Evolutionary conservation across 306 rosid species (phyloP).

Genomic region (Myrica gale): DNA sequence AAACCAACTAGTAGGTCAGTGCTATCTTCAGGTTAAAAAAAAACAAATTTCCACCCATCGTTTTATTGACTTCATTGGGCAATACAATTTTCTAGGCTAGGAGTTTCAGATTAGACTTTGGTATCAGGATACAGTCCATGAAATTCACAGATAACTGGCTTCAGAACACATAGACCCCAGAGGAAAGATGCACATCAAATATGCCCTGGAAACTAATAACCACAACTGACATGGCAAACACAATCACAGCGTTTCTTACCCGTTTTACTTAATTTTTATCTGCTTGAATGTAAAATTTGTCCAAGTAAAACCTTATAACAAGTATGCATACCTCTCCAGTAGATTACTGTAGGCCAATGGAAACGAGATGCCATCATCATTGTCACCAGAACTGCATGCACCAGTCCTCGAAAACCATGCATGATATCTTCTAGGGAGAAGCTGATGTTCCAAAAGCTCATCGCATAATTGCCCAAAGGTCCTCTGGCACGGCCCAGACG

Average conservation of each 20-base stretch:
- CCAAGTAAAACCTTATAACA: not conserved
- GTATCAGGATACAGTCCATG: not conserved
- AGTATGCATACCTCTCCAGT: constrained; percentile 58
- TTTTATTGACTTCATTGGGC: not conserved
- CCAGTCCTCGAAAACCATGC: constrained; percentile 80
- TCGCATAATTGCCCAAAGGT: constrained; percentile 55
- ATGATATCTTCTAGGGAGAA: constrained; percentile 90
- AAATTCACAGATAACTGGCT: not conserved
- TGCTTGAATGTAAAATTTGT: too few species aligned
- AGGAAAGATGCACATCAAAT: not conserved
- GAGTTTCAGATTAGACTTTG: not conserved
- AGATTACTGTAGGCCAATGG: constrained; percentile 62
- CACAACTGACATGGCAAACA: too few species aligned
- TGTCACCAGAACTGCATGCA: constrained; percentile 32
- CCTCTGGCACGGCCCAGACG: constrained; percentile 76
- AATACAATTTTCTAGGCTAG: constrained; percentile 1
- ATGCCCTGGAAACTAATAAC: too few species aligned
- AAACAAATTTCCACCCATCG: not conserved
- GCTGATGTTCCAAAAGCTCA: constrained; percentile 78
- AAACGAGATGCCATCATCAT: constrained; percentile 61
- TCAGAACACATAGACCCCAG: not conserved
- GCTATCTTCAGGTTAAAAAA: not conserved
- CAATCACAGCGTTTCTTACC: too few species aligned
- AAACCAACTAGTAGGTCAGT: not conserved
- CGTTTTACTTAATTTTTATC: too few species aligned